phyloP scores from a whole-genome alignment of 768 basidiomycete species.

The Cystofilobasidium macerans region DNA sequence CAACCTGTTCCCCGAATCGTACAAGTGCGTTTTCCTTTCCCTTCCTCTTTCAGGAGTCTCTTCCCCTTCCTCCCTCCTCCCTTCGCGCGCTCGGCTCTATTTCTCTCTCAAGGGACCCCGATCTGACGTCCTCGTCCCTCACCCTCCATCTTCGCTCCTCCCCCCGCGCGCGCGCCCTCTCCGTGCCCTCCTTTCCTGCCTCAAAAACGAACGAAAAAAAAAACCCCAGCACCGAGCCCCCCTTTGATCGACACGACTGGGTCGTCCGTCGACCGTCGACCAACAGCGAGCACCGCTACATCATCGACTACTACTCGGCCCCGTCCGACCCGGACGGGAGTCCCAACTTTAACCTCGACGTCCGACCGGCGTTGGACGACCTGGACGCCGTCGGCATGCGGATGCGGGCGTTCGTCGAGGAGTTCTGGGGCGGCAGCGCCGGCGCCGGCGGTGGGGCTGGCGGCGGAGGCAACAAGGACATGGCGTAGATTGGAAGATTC shows the following conservation, averaged over 20 bases:
- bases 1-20: slow-evolving; percentile 74
- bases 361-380: slow-evolving; percentile 84
- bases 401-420: slow-evolving; percentile 41
- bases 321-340: slow-evolving; percentile 79
- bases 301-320: slow-evolving; percentile 97
- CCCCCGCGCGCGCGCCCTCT: slow-evolving; percentile 2
- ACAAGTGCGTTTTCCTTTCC: slow-evolving; percentile 54
- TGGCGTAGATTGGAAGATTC: too few relatives aligned
- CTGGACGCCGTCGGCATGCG: slow-evolving; percentile 64
- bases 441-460: too few relatives aligned
- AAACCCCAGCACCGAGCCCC: slow-evolving; percentile 64
- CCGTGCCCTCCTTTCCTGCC: too few relatives aligned
- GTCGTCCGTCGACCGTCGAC: slow-evolving; percentile 60
- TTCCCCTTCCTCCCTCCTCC: neutral
- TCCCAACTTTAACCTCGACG: slow-evolving; percentile 90
- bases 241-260: slow-evolving; percentile 99
- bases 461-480: too few relatives aligned
- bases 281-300: slow-evolving; percentile 68
- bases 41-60: neutral
- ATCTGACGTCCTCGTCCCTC: neutral
- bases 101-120: neutral
- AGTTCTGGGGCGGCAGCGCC: slow-evolving; percentile 8
- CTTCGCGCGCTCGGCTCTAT: too few relatives aligned
- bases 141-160: slow-evolving; percentile 4
- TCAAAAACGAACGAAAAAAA: too few relatives aligned